Conservation (phyloP, 2,329 filamentous ascomycete species). For the Fusarium tupiense region DNA sequence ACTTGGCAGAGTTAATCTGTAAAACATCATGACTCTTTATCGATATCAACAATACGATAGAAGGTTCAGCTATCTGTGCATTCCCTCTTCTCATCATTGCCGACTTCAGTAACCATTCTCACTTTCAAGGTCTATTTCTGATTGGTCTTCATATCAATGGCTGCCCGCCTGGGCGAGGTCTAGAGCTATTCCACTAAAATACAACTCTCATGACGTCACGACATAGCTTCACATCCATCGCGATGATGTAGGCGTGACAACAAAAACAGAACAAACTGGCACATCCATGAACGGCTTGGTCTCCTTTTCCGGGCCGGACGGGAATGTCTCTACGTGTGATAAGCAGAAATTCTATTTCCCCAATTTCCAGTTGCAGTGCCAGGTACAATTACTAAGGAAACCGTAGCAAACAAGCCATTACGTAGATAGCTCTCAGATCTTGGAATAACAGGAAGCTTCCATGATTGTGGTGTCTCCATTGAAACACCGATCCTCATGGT, state of each 20-base stretch:
- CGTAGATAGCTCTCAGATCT: slow-evolving; percentile 27
- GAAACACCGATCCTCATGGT: neutral
- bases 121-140: neutral
- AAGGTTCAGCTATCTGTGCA: neutral
- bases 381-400: slow-evolving; percentile 3
- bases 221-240: slow-evolving; percentile 22
- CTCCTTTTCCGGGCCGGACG: neutral
- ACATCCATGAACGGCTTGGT: slow-evolving; percentile 4
- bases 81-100: neutral
- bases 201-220: slow-evolving; percentile 41
- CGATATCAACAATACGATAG: neutral
- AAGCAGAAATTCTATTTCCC: slow-evolving; percentile 20
- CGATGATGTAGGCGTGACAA: slow-evolving; percentile 42
- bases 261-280: neutral
- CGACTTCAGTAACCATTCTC: neutral
- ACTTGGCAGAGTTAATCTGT: neutral
- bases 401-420: slow-evolving; percentile 22
- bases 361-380: neutral
- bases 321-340: slow-evolving; percentile 4
- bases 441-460: slow-evolving; percentile 22
- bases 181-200: slow-evolving; percentile 8
- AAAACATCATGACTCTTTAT: neutral
- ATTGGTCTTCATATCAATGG: neutral
- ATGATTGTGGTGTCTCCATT: slow-evolving; percentile 23
- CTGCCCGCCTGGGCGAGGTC: neutral